Evolutionary conservation across 352 stramenopile species (phyloP).

Genomic region (Elongisporangium prolatum): DNA sequence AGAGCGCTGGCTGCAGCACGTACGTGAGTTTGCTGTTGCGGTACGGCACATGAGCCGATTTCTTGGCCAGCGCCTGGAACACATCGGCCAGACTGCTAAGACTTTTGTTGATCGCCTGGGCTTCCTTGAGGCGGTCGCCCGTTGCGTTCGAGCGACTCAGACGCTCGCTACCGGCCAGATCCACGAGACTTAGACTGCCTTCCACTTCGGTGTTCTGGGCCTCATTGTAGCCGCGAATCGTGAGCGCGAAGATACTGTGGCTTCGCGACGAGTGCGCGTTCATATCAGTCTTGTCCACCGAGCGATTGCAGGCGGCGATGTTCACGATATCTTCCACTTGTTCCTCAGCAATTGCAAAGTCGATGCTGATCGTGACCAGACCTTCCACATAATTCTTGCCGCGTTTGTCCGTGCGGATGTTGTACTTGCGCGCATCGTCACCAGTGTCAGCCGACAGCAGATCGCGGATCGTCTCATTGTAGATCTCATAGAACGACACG

Average conservation of each 20-base stretch:
- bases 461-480: constrained; percentile 99
- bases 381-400: constrained; percentile 87
- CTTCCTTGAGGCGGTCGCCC: constrained; percentile 93
- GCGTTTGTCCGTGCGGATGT: constrained; percentile 74
- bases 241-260: constrained; percentile 98
- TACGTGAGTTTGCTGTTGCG: constrained; percentile 99
- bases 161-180: constrained; percentile 95
- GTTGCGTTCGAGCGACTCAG: constrained; percentile 91
- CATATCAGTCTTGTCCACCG: constrained; percentile 97
- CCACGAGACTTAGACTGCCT: constrained; percentile 92
- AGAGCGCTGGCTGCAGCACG: constrained; percentile 97
- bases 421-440: constrained; percentile 60
- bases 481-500: constrained; percentile 99
- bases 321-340: constrained; percentile 87
- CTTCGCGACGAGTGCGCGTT: constrained; percentile 97
- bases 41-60: constrained; percentile 95
- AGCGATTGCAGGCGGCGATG: constrained; percentile 91
- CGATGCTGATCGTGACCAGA: constrained; percentile 74
- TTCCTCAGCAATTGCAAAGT: constrained; percentile 80
- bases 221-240: constrained; percentile 85
- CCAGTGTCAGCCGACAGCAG: constrained; percentile 79
- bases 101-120: constrained; percentile 99
- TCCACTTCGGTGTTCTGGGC: constrained; percentile 88
- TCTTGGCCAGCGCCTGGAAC: constrained; percentile 97
- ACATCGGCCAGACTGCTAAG: constrained; percentile 97